Evolutionary conservation across 176 grass and related monocot species (phyloP), one percentile per base, ranked within the genome.

Genomic region (Stipa capillata): DNA sequence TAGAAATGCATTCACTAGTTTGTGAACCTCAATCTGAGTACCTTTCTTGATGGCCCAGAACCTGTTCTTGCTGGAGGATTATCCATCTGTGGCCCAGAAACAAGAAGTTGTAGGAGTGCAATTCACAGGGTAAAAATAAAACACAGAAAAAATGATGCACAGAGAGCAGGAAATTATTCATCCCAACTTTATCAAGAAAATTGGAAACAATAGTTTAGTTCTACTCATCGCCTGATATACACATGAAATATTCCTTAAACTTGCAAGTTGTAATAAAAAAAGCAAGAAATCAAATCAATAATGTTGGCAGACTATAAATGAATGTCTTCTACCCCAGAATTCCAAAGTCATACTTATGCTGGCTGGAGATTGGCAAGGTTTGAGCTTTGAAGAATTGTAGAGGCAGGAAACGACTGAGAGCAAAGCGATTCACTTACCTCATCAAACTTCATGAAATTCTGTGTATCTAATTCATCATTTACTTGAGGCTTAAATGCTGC

Each of bases 401-500:
- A 44, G 40, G 35, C 24, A 75, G 29, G 58, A 85, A 78, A 78
- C 23, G 24, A 27, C 41, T 64, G 43, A 82, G n/a, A n/a, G 20
- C 1, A 65, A 48, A 72, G 21, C 6, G 31, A 73, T 75, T 58
- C 67, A 65, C 68, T 57, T 99, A 99, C 96, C 81, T 99, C 96
- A 57, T 99, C 96, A 84, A 95, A 99, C 81, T 94, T 94, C 82
- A 90, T 87, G 82, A 99, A 99, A 85, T 99, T 95, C 23, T 92
- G 96, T 71, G 96, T 99, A 65, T 99, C 96, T 42, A 99, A 66
- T 89, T 99, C 96, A 70, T 88, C 90, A 75, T 92, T 93, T 49
- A 99, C 92, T 89, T 99, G 85, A 74, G 96, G 96, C 69, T 93
- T 95, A 84, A 95, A 95, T 67, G 96, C 92, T 81, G 96, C 96